Base-by-base conservation (phyloP, 2,329 filamentous ascomycete species). In the Cordyceps militaris region DNA sequence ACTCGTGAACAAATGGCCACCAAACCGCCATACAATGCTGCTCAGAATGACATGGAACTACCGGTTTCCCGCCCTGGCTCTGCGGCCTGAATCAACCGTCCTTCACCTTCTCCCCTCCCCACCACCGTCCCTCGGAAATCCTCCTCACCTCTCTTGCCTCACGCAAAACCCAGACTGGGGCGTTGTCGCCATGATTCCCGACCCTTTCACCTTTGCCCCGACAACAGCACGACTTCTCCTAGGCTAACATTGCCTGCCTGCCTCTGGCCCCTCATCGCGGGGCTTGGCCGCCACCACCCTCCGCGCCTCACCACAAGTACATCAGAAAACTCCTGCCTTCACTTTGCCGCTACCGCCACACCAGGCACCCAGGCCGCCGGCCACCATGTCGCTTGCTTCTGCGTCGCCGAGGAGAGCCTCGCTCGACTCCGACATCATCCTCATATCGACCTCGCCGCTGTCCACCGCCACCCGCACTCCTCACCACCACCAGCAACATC, bases 371-470 rank as follows among this genome's bases (percentile, higher is more conserved):
- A 48, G 36, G 44, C 32, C 34, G 10, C 19, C 32, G 11, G 16
- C 42, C 6, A 21, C 32, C 32, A 58, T 58, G 56, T 40, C 56
- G 9, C 30, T 58, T 23, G 48, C 56, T 52, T 52, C 56, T 52
- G 56, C 48, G 48, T 58, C 56, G 48, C 40, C 56, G 28, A 34
- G 47, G 28, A 44, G 56, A 40, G 47, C 48, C 30, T 52, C 48
- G 16, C 19, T 52, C 42, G 56, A 58, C 38, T 26, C 38, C 3
- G 47, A 58, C 23, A 23, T 46, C 7, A 21, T 58, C 23, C 48
- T 47, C 38, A 28, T 58, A 24, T 7, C 40, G 21, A 51, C 56
- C 19, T 52, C 47, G 48, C 56, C 56, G 23, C 21, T 46, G 16
- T 40, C 56, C 21, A 8, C 28, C 21, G 8, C 19, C 44, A 19